These are phyloP conservation scores for Lonicera japonica DNA, from an alignment of 129 eudicot genomes.

Conservation along the genomic window DNA sequence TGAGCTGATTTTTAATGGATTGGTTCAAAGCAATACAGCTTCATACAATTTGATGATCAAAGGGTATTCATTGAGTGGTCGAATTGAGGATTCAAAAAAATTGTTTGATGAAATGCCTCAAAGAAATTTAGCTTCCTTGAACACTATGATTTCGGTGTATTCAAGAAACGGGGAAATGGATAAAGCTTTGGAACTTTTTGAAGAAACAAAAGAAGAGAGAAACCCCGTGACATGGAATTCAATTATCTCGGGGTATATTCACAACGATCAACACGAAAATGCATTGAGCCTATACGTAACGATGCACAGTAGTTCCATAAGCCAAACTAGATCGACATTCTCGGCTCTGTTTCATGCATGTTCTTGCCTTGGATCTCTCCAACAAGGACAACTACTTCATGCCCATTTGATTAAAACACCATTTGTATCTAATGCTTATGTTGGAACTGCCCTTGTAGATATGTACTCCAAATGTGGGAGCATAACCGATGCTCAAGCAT, in stretches of 20 bases:
- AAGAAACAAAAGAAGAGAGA: slow-evolving; percentile 39
- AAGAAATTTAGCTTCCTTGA: slow-evolving; percentile 30
- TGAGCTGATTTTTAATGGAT: slow-evolving; percentile 34
- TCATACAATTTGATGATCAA: slow-evolving; percentile 64
- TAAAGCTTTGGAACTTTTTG: slow-evolving; percentile 65
- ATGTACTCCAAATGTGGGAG: slow-evolving; percentile 81
- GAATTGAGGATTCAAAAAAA: slow-evolving; percentile 39
- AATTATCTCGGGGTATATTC: slow-evolving; percentile 63
- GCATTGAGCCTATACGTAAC: slow-evolving; percentile 34
- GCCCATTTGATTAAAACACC: slow-evolving; percentile 52
- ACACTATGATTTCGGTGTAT: slow-evolving; percentile 59
- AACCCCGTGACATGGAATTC: slow-evolving; percentile 65
- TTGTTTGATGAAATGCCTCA: slow-evolving; percentile 51
- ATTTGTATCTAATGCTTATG: slow-evolving; percentile 46
- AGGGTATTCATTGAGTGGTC: slow-evolving; percentile 48
- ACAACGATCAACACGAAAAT: slow-evolving; percentile 51
- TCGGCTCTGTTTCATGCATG: slow-evolving; percentile 57
- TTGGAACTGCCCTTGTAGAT: slow-evolving; percentile 64
- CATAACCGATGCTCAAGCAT: slow-evolving; percentile 36
- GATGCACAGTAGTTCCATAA: slow-evolving; percentile 38
- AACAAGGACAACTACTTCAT: slow-evolving; percentile 55
- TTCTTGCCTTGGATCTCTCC: slow-evolving; percentile 65
- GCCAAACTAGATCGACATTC: slow-evolving; percentile 53
- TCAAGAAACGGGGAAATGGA: slow-evolving; percentile 40
- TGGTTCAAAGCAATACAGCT: slow-evolving; percentile 29